phyloP scores from a whole-genome alignment of 306 rosid species.

The Aeschynomene evenia region DNA sequence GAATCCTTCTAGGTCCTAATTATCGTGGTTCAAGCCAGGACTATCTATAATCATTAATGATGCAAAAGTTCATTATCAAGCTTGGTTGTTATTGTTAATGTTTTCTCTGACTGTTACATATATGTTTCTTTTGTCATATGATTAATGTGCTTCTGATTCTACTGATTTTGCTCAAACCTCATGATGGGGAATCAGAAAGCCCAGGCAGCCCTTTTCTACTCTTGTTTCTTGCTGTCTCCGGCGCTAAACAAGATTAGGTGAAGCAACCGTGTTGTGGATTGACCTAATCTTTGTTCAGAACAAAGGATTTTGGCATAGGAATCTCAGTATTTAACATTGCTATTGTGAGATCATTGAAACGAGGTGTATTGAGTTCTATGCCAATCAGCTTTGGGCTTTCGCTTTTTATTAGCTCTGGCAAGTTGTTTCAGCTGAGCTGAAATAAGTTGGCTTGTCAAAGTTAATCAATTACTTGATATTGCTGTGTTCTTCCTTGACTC shows the following conservation, averaged over 20 bases:
- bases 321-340: neutral
- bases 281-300: conserved; percentile 1
- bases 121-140: neutral
- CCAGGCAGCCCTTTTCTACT: neutral
- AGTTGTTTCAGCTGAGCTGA: conserved; percentile 20
- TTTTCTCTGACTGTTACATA: neutral
- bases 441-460: conserved; percentile 15
- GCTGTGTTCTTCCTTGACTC: conserved; percentile 17
- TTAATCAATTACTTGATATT: conserved; percentile 19
- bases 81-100: neutral
- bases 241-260: conserved; percentile 16
- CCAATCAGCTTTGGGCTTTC: conserved; percentile 12
- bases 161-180: neutral
- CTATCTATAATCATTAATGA: neutral
- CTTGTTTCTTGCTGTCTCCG: neutral
- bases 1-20: too few relatives aligned
- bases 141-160: neutral
- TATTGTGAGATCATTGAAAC: conserved; percentile 22
- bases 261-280: conserved; percentile 12
- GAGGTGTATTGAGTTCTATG: conserved; percentile 15
- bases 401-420: conserved; percentile 15
- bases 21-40: too few relatives aligned
- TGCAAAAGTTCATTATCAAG: neutral
- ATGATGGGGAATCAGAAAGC: neutral
- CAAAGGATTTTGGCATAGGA: neutral